Percentiles rank a stretch among this genome's conserved stretches.
These are phyloP conservation scores for Amoebophrya sp. DNA, from an alignment of 169 alveolate species.

Conservation along the genomic window DNA sequence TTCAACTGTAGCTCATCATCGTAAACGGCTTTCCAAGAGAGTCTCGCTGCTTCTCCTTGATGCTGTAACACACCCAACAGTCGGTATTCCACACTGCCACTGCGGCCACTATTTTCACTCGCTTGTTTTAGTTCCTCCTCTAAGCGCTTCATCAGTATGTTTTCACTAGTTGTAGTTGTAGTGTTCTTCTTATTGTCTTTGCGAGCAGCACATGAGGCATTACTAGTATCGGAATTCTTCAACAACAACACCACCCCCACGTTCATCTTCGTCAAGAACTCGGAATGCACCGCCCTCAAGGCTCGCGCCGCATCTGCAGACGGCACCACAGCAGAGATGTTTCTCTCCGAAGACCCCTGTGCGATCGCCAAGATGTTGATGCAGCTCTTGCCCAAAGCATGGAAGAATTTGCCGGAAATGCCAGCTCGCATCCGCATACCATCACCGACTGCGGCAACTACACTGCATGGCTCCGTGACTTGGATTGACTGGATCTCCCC, in stretches of 20 bases:
- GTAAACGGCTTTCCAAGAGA: no score
- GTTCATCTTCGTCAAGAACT: slow-evolving; percentile 19
- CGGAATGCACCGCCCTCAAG: not conserved
- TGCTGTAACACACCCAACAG: no score
- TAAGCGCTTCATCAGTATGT: no score
- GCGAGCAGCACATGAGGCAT: no score
- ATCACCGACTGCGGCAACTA: not conserved
- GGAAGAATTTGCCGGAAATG: not conserved
- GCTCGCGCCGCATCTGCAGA: not conserved
- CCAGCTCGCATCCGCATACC: not conserved
- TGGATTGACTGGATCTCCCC: not conserved
- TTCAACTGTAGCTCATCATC: no score
- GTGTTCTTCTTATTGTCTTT: no score
- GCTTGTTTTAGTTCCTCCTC: no score
- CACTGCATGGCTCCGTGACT: not conserved
- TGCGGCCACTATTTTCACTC: no score
- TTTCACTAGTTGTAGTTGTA: no score
- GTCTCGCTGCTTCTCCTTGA: no score
- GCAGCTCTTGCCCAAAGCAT: not conserved
- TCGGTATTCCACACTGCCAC: no score
- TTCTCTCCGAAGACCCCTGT: not conserved
- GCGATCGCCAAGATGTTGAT: slow-evolving; percentile 7
- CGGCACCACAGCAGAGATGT: not conserved
- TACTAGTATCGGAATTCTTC: no score
- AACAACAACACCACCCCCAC: not conserved